Evolutionary conservation across 1,284 basidiomycete species (phyloP), one percentile per base, ranked within the genome.

Genomic region (Trametes hirsuta): DNA sequence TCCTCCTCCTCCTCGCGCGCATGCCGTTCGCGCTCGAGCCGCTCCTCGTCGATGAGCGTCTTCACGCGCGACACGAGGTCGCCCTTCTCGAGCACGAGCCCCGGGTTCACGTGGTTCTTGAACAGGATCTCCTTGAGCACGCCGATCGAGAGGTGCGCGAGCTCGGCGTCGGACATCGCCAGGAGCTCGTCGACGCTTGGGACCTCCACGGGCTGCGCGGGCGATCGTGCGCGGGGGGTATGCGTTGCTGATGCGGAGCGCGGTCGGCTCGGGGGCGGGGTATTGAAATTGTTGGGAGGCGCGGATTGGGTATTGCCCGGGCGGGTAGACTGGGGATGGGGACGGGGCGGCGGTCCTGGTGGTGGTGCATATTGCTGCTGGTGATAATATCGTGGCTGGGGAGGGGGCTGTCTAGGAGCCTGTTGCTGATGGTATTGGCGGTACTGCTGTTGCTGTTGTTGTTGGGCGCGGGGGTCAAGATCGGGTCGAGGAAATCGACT

Each of bases 41-140:
- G 79, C 74, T 95, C 93, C 63, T 88, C 85, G 42, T 84, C 82
- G 6, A 94, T 74, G 15, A 93, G 74, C 46, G 78, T 78, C 57
- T 76, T 69, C 8, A 93, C 92, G 65, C 88, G 87, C 30, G 74
- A 79, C 6, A 94, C 89, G 30, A 94, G 74, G 63, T 94, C 92
- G 41, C 81, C 77, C 75, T 93, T 94, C 76, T 91, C 87, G 18
- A 90, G 75, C 2, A 89, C 75, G 66, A 84, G 71, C 44, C 85
- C 77, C 6, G 81, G 77, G 56, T 81, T 83, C 24, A 91, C 88
- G 56, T 89, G 88, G 62, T 90, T 88, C 54, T 85, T 84, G 70
- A 85, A 91, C 24, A 95, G 74, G n/a, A 94, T 82, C 4, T 81
- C 81, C 71, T 94, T 94, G 53, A 95, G 79, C 30, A 81, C 78